These are phyloP conservation scores for Chlamydomonas sp. DNA, from an alignment of 139 green algal species.

Conservation along the genomic window DNA sequence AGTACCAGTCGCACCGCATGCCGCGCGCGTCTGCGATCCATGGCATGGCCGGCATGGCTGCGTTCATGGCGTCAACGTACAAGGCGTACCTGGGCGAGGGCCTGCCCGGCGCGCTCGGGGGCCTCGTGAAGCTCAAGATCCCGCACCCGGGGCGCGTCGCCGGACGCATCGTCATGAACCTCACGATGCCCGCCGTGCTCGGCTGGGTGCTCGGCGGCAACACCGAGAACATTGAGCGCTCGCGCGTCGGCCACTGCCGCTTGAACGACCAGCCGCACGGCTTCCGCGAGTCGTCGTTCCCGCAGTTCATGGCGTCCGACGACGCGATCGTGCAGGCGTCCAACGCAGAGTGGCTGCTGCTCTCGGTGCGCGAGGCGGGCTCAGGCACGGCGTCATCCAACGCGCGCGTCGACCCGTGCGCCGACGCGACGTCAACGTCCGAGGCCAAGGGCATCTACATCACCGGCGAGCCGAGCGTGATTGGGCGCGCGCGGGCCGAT, in stretches of 20 bases:
- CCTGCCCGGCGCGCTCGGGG: conserved; percentile 61
- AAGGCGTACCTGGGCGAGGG: conserved; percentile 67
- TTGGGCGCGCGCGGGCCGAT: conserved; percentile 3
- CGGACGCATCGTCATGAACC: conserved; percentile 58
- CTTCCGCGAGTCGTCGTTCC: conserved; percentile 52
- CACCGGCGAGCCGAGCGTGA: background rate
- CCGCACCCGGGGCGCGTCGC: conserved; percentile 88
- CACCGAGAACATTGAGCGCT: conserved; percentile 32
- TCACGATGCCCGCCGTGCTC: conserved; percentile 74
- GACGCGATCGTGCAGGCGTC: conserved; percentile 48
- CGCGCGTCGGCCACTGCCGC: conserved; percentile 17
- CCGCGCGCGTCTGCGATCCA: conserved; percentile 76
- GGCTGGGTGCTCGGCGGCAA: conserved; percentile 81
- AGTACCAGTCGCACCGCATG: conserved; percentile 62
- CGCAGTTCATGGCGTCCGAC: conserved; percentile 61
- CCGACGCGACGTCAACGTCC: background rate
- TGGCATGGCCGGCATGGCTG: conserved; percentile 83
- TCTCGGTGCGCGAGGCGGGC: conserved; percentile 31
- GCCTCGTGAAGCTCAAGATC: conserved; percentile 66
- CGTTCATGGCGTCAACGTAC: conserved; percentile 73
- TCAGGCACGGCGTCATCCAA: background rate
- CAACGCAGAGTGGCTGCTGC: conserved; percentile 67
- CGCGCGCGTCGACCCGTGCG: background rate
- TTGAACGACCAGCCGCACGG: conserved; percentile 55
- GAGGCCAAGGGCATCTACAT: conserved; percentile 42